These are phyloP conservation scores for Cinnamomum chago DNA, from an alignment of 164 flowering plant genomes.

Conservation along the genomic window DNA sequence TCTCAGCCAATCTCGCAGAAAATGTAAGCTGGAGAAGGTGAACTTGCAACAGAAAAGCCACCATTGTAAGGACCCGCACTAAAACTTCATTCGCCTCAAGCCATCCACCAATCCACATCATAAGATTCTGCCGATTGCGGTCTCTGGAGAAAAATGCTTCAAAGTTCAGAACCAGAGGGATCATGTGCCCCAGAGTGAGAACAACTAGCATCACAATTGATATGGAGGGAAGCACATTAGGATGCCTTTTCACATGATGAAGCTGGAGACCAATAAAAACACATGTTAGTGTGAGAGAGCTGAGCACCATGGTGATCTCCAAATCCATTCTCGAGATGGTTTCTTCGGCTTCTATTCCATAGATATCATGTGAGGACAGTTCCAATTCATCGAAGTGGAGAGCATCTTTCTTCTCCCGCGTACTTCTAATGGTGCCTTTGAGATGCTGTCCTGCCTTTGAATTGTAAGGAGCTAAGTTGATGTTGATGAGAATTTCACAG, in stretches of 20 bases:
- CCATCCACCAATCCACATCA: slow-evolving; percentile 36
- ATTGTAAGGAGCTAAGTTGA: slow-evolving; percentile 45
- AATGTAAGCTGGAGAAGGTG: slow-evolving; percentile 58
- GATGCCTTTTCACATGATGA: slow-evolving; percentile 43
- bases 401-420: slow-evolving; percentile 35
- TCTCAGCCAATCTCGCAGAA: slow-evolving; percentile 36
- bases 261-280: slow-evolving; percentile 47
- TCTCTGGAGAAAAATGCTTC: slow-evolving; percentile 41
- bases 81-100: slow-evolving; percentile 47
- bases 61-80: slow-evolving; percentile 46
- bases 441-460: slow-evolving; percentile 20
- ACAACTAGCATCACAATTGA: slow-evolving; percentile 57
- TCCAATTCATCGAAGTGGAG: slow-evolving; percentile 42
- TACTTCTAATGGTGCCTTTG: slow-evolving; percentile 55
- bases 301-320: slow-evolving; percentile 52
- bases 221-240: slow-evolving; percentile 38
- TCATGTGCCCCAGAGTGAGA: slow-evolving; percentile 56
- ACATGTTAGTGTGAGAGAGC: slow-evolving; percentile 52
- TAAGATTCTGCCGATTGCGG: slow-evolving; percentile 17
- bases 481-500: slow-evolving; percentile 45
- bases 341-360: slow-evolving; percentile 4
- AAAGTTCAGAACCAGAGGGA: slow-evolving; percentile 55
- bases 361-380: slow-evolving; percentile 24
- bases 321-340: slow-evolving; percentile 51
- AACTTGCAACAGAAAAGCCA: slow-evolving; percentile 46